phyloP scores from a whole-genome alignment of 169 alveolate species.

The Plasmodium coatneyi region DNA sequence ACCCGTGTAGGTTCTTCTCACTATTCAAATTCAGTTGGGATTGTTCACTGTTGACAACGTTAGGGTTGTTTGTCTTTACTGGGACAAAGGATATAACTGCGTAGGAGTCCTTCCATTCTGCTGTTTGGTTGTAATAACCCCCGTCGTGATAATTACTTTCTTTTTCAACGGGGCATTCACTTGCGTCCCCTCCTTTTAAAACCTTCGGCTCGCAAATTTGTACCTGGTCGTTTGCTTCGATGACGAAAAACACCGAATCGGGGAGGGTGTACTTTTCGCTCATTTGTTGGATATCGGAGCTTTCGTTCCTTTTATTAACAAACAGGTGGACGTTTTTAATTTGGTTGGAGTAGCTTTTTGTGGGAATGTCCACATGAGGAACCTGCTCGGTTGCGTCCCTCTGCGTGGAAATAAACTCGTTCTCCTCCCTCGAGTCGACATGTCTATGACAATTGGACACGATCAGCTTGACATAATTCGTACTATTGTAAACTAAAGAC shows the following conservation, averaged over 20 bases:
- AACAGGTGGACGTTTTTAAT: constrained; percentile 4
- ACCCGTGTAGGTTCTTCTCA: neutral
- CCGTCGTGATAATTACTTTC: neutral
- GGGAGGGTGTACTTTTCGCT: neutral
- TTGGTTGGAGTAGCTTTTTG: neutral
- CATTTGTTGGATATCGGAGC: neutral
- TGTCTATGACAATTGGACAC: constrained; percentile 11
- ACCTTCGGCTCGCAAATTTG: neutral
- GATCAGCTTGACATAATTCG: constrained; percentile 25
- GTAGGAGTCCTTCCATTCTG: neutral
- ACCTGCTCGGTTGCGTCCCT: neutral
- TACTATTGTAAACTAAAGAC: constrained; percentile 42
- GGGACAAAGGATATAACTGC: constrained; percentile 66
- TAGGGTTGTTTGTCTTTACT: neutral
- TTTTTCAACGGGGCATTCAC: neutral
- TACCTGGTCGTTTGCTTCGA: constrained; percentile 27
- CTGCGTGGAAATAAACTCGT: neutral
- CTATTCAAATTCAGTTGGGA: neutral
- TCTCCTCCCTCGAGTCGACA: neutral
- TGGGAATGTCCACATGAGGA: neutral
- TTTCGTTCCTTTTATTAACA: neutral
- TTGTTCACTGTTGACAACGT: neutral
- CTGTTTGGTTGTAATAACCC: neutral
- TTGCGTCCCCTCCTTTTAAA: neutral
- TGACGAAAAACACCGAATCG: constrained; percentile 17